Conservation (phyloP, 306 rosid species). For the Mimosa bimucronata region DNA sequence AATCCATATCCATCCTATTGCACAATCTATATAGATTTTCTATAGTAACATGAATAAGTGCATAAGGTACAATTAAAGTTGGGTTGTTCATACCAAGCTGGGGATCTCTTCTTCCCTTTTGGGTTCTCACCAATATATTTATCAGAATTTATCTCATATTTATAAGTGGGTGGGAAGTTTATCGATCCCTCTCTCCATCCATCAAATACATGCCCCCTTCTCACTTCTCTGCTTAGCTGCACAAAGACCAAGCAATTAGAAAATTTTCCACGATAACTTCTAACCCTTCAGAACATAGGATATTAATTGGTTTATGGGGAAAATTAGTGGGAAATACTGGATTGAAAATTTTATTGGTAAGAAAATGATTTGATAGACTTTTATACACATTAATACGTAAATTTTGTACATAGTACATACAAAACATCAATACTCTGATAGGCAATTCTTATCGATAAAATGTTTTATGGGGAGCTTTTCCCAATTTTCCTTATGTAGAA, state of each 20-base stretch:
- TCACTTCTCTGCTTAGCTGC: conserved; percentile 78
- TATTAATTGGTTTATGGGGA: too few relatives aligned
- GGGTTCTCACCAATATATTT: conserved; percentile 70
- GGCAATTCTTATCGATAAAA: too few relatives aligned
- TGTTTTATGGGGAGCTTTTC: too few relatives aligned
- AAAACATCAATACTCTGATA: too few relatives aligned
- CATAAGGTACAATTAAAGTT: background rate
- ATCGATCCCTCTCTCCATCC: conserved; percentile 93
- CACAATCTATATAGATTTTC: background rate
- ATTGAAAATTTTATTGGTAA: too few relatives aligned
- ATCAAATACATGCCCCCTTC: conserved; percentile 71
- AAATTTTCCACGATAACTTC: background rate
- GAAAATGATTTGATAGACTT: too few relatives aligned
- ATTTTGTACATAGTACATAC: too few relatives aligned
- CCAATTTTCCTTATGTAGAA: too few relatives aligned
- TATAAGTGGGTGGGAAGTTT: conserved; percentile 89
- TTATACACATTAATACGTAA: too few relatives aligned
- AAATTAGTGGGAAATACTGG: too few relatives aligned
- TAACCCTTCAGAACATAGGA: background rate
- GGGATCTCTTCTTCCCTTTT: conserved; percentile 85
- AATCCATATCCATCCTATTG: too few relatives aligned
- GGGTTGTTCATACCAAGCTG: conserved; percentile 73
- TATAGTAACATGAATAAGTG: background rate
- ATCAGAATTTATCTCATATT: conserved; percentile 69
- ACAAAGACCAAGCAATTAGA: conserved; percentile 30